Evolutionary conservation across 345 rosid genomes (phyloP).

Genomic region (Brassica rapa): DNA sequence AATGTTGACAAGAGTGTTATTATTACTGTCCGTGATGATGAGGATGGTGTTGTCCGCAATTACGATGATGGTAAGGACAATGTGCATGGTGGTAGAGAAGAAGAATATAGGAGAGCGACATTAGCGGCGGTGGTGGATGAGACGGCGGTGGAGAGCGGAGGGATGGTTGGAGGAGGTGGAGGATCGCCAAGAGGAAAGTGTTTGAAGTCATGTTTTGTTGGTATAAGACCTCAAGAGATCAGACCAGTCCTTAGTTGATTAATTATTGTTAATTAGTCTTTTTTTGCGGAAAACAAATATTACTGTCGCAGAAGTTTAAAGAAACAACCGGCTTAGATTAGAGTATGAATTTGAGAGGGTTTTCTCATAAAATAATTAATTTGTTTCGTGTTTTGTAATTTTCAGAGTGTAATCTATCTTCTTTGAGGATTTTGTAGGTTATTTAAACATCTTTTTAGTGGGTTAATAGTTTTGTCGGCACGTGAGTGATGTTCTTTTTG

Average conservation of each 20-base stretch:
- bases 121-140: slow-evolving; percentile 27
- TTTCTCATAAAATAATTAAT: neutral
- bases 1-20: neutral
- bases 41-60: neutral
- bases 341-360: neutral
- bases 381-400: slow-evolving; percentile 9
- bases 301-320: neutral
- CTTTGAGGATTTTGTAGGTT: slow-evolving; percentile 5
- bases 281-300: slow-evolving; percentile 9
- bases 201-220: slow-evolving; percentile 41
- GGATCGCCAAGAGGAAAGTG: slow-evolving; percentile 46
- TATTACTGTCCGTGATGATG: neutral
- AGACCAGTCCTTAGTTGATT: slow-evolving; percentile 41
- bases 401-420: slow-evolving; percentile 12
- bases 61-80: slow-evolving; percentile 24
- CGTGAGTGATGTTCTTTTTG: neutral
- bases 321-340: slow-evolving; percentile 25
- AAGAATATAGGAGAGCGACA: slow-evolving; percentile 23
- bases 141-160: slow-evolving; percentile 26
- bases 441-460: no score
- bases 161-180: slow-evolving; percentile 38
- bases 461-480: slow-evolving; percentile 1
- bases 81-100: slow-evolving; percentile 36
- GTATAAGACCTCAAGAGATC: slow-evolving; percentile 34
- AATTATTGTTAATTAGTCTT: slow-evolving; percentile 9